Evolutionary conservation across 257 asterid species (phyloP).

Genomic region (Schizonepeta tenuifolia): DNA sequence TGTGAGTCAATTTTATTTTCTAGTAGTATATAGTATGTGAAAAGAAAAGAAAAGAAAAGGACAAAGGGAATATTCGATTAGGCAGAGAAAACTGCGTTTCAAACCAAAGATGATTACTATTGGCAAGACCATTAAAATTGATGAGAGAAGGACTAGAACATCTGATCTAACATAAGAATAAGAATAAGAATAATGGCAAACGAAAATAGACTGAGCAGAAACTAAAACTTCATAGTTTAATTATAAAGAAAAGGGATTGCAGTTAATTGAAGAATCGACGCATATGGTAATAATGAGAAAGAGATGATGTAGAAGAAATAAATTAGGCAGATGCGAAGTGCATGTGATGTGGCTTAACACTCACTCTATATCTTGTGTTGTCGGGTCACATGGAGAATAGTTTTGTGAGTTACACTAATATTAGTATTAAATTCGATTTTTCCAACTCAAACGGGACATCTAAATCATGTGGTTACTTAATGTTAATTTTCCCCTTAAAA

Average conservation of each 20-base stretch:
- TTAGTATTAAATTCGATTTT: background rate
- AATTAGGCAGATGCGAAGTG: conserved; percentile 1
- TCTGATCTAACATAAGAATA: background rate
- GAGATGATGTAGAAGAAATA: background rate
- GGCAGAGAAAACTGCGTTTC: background rate
- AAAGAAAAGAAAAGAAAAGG: no score
- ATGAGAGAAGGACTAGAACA: background rate
- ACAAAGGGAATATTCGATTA: background rate
- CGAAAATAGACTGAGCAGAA: background rate
- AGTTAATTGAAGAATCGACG: background rate
- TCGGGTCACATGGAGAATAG: background rate
- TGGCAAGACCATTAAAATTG: background rate
- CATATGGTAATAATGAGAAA: background rate
- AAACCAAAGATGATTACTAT: background rate
- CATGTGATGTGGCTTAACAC: conserved; percentile 24
- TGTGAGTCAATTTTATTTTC: no score
- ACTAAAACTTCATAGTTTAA: background rate
- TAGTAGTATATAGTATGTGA: no score
- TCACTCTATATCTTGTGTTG: background rate
- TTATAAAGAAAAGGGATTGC: background rate
- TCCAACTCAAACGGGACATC: conserved; percentile 14
- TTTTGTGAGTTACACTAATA: background rate
- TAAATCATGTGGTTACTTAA: conserved; percentile 16
- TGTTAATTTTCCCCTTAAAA: background rate
- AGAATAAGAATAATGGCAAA: background rate